These are phyloP conservation scores for Aspergillus terreus DNA, from an alignment of 2,329 filamentous ascomycete genomes.

Conservation along the genomic window DNA sequence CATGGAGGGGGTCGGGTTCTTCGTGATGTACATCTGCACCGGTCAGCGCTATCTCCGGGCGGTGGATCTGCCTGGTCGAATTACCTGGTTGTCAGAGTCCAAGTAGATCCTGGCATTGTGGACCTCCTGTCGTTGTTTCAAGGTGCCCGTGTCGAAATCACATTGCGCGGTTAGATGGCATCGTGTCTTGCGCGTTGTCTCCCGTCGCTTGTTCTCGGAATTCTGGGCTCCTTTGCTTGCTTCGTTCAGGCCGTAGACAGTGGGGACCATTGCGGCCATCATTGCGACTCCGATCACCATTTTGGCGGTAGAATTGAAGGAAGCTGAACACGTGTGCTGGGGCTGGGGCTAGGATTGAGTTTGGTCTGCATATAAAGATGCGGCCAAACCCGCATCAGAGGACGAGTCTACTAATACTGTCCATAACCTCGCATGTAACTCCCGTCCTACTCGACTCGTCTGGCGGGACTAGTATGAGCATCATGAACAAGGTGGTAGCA, in stretches of 20 bases:
- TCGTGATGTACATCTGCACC: conserved; percentile 7
- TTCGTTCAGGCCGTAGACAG: conserved; percentile 8
- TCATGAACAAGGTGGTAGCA: neutral
- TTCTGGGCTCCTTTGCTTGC: conserved; percentile 6
- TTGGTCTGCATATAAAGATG: no score
- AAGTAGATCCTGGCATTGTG: conserved; percentile 9
- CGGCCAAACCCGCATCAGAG: no score
- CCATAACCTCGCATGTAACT: neutral
- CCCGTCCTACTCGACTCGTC: neutral
- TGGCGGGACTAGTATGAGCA: neutral
- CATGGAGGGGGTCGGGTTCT: conserved; percentile 1
- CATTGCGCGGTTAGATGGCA: conserved; percentile 3
- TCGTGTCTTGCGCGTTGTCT: conserved; percentile 2
- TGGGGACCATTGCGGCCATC: conserved; percentile 11
- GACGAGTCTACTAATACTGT: no score
- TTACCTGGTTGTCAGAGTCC: conserved; percentile 5
- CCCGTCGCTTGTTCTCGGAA: conserved; percentile 2
- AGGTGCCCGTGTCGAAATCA: neutral
- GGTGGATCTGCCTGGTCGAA: neutral
- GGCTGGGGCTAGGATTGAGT: no score
- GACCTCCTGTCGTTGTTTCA: neutral
- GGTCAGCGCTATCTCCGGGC: neutral
- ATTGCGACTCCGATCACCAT: conserved; percentile 9
- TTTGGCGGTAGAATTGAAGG: neutral
- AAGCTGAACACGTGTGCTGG: no score